Evolutionary conservation across 1,139 yeast species (phyloP).

Genomic region (Suhomyces kunorum): DNA sequence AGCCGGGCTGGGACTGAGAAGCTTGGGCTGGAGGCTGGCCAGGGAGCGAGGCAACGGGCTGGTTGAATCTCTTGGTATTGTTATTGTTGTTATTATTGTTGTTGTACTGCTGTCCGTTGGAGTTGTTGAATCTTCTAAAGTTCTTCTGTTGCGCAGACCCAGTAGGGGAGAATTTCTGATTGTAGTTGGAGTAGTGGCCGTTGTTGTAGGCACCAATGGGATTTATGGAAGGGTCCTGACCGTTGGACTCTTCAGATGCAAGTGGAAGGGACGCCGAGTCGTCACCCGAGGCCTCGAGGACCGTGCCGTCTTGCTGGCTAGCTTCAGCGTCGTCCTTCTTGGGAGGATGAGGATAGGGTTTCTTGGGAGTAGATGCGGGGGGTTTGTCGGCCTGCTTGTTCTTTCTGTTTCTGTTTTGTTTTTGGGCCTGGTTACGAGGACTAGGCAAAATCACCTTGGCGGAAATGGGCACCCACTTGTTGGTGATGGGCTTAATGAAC

Average conservation of each 20-base stretch:
- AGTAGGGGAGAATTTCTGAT: slow-evolving; percentile 14
- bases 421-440: slow-evolving; percentile 29
- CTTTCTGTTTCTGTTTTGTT: slow-evolving; percentile 37
- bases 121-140: slow-evolving; percentile 21
- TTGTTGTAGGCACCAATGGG: slow-evolving; percentile 5
- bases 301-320: slow-evolving; percentile 1
- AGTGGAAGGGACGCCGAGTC: slow-evolving; percentile 5
- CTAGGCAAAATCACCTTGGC: slow-evolving; percentile 65
- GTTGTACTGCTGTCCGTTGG: not conserved
- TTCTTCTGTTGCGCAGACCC: slow-evolving; percentile 20
- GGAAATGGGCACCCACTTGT: slow-evolving; percentile 87
- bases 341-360: slow-evolving; percentile 6
- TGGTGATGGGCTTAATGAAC: slow-evolving; percentile 59
- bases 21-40: slow-evolving; percentile 18
- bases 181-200: slow-evolving; percentile 15
- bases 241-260: slow-evolving; percentile 13
- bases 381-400: slow-evolving; percentile 27
- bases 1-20: slow-evolving; percentile 22
- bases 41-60: slow-evolving; percentile 16
- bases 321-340: slow-evolving; percentile 13
- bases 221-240: slow-evolving; percentile 8
- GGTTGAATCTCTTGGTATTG: slow-evolving; percentile 22
- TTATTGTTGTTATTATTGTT: slow-evolving; percentile 8
- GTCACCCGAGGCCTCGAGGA: not conserved
- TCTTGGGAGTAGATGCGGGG: slow-evolving; percentile 13